Evolutionary conservation across 73 alveolate genomes (phyloP), one percentile per base, ranked within the genome.

Genomic region (Stentor roeselii): DNA sequence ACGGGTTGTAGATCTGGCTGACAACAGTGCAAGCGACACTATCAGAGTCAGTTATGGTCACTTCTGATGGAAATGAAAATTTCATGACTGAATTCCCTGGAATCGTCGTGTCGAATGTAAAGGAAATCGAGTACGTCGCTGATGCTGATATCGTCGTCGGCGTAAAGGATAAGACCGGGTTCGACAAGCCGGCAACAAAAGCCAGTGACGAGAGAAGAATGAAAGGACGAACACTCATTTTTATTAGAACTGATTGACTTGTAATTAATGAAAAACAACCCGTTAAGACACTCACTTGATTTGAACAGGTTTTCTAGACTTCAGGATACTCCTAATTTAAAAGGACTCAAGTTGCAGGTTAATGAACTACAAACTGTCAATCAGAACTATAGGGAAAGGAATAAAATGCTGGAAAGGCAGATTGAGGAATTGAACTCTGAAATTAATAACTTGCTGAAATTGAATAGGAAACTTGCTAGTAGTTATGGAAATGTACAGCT

Each of bases 11-110:
- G 21, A 67, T 27, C 21, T 11, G 14, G n/a, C 37, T 67, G 74
- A 58, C 74, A 30, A 67, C 21, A 30, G 80, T 67, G 42, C 80
- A 67, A 21, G 80, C n/a, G 1, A 21, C n/a, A 67, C 37, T 67
- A 30, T 36, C 0, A 32, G 41, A 21, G 41, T 67, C 80, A 21
- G 80, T 0, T 15, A 67, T 67, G 1, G 80, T 67, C n/a, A 67
- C 80, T 67, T 67, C 80, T 27, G 41, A 21, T 1, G 80, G 80
- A 34, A 67, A 67, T 1, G 41, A 27, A 15, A 67, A 34, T 34
- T 21, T 67, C 15, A 67, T 40, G 14, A 34, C 2, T 21, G 80
- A 67, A 1, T n/a, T 32, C 27, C 50, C 37, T 67, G 80, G 80
- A 67, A 40, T 67, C 34, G 80, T 32, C 37, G 41, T 11, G 11